Evolutionary conservation across 2,329 filamentous ascomycete species (phyloP).

Genomic region (Fusarium tanahbumbuense): DNA sequence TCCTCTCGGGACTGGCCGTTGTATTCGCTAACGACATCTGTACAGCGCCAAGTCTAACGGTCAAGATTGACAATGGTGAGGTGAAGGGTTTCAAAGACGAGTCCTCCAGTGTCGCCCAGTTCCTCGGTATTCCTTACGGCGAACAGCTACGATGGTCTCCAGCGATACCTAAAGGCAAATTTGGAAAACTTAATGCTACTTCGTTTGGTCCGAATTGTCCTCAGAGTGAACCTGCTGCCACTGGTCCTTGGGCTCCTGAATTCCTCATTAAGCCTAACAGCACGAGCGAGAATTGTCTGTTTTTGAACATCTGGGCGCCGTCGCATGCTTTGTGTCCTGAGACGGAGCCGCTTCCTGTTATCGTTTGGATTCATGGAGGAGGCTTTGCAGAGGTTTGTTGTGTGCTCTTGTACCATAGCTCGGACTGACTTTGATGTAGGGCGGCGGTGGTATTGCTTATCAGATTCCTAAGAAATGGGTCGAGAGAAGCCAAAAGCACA

Average conservation of each 20-base stretch:
- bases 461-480: conserved; percentile 7
- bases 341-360: neutral
- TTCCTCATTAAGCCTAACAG: conserved; percentile 20
- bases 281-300: conserved; percentile 11
- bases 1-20: neutral
- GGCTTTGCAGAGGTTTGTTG: neutral
- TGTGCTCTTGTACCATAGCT: neutral
- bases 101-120: conserved; percentile 2
- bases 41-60: neutral
- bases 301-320: conserved; percentile 1
- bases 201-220: conserved; percentile 4
- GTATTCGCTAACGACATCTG: neutral
- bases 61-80: neutral
- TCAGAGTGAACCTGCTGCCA: conserved; percentile 4
- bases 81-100: neutral
- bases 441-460: conserved; percentile 8
- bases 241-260: neutral
- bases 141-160: conserved; percentile 3
- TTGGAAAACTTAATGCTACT: neutral
- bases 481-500: conserved; percentile 9
- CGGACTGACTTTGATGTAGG: neutral
- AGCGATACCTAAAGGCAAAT: neutral
- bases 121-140: conserved; percentile 18
- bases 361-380: conserved; percentile 17
- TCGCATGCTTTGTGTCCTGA: neutral